Conservation (phyloP, 2,329 filamentous ascomycete species). For the Fusarium subglutinans region DNA sequence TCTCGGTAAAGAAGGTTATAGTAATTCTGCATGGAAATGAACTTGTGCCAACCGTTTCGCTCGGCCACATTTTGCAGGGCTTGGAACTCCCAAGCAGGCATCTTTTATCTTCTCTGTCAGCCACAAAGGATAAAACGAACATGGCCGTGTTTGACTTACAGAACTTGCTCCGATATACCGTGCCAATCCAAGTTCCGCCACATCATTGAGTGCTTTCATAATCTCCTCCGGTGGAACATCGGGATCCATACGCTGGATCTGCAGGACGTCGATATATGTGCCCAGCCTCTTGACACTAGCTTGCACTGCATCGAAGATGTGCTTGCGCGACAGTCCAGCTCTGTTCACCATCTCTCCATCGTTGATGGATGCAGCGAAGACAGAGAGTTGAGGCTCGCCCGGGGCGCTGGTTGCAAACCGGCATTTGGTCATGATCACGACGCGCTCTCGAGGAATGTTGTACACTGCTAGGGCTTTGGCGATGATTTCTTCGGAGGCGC, state of each 20-base stretch:
- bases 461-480: not conserved
- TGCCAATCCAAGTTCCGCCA: not conserved
- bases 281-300: not conserved
- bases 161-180: not conserved
- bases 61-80: constrained; percentile 61
- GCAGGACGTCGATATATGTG: not conserved
- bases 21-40: constrained; percentile 66
- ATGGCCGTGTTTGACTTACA: not conserved
- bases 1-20: constrained; percentile 67
- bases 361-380: not conserved
- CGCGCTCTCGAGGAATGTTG: not conserved
- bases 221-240: not conserved
- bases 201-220: not conserved
- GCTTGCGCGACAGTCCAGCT: not conserved
- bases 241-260: not conserved
- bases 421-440: not conserved
- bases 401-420: not conserved
- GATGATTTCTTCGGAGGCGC: not conserved
- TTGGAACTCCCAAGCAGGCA: constrained; percentile 37
- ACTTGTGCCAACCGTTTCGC: constrained; percentile 64
- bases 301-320: not conserved
- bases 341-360: not conserved
- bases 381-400: not conserved
- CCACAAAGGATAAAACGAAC: constrained; percentile 45
- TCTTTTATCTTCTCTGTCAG: constrained; percentile 35